Conservation (phyloP, 257 asterid species). For the Paulownia fortunei region DNA sequence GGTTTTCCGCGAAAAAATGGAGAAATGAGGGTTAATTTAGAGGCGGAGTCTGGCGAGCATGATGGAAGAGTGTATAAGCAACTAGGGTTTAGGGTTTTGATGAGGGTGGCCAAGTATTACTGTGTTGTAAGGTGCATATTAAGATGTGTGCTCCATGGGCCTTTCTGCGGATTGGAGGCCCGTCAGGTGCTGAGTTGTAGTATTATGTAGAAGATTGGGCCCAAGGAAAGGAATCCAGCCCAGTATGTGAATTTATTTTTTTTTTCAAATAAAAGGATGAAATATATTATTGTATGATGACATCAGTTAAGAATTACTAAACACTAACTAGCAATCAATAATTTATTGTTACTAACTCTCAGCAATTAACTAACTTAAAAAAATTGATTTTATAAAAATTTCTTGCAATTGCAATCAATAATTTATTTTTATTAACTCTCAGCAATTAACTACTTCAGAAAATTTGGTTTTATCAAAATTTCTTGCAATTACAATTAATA, state of each 20-base stretch:
- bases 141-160: not conserved
- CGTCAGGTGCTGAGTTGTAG: not conserved
- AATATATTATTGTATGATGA: too few relatives aligned
- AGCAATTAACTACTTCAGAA: too few relatives aligned
- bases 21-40: constrained; percentile 21
- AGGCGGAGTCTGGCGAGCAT: not conserved
- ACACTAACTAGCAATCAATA: too few relatives aligned
- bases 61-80: constrained; percentile 6
- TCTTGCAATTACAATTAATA: too few relatives aligned
- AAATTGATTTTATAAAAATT: too few relatives aligned
- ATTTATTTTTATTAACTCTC: too few relatives aligned
- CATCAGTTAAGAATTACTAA: too few relatives aligned
- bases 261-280: too few relatives aligned
- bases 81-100: constrained; percentile 49
- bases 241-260: not conserved
- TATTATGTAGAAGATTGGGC: not conserved
- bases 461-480: too few relatives aligned
- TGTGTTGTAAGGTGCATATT: not conserved
- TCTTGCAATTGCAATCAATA: too few relatives aligned
- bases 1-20: not conserved
- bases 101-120: not conserved
- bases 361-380: too few relatives aligned
- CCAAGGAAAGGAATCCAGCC: not conserved
- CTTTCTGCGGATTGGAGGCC: constrained; percentile 10
- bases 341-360: too few relatives aligned